These are phyloP conservation scores for Rhodotorula diobovata DNA, from an alignment of 768 basidiomycete species.

Conservation along the genomic window DNA sequence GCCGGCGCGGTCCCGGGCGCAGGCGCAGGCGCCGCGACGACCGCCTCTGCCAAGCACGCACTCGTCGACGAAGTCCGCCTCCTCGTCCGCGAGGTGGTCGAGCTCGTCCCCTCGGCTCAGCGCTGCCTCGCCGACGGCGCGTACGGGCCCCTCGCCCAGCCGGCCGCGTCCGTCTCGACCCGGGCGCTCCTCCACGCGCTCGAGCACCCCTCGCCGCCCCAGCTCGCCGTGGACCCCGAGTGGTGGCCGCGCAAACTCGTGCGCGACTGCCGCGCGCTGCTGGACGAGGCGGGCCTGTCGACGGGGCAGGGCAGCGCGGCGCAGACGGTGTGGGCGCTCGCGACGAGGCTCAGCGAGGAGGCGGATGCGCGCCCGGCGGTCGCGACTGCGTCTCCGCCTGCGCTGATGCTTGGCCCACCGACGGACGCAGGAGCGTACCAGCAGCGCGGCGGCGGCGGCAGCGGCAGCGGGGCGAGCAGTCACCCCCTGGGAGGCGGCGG, in stretches of 20 bases:
- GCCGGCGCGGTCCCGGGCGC: no score
- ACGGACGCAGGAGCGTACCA: not conserved
- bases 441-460: not conserved
- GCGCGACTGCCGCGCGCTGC: constrained; percentile 22
- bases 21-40: not conserved
- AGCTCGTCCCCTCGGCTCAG: constrained; percentile 34
- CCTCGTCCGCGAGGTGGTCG: constrained; percentile 31
- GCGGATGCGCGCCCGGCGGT: not conserved
- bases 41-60: not conserved
- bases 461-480: no score
- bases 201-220: not conserved
- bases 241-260: constrained; percentile 34
- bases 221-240: not conserved
- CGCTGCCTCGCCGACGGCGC: constrained; percentile 21
- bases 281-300: constrained; percentile 34
- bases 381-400: not conserved
- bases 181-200: constrained; percentile 11
- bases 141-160: constrained; percentile 30
- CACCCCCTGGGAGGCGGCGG: no score
- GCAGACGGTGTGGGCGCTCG: constrained; percentile 15
- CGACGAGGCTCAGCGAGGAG: constrained; percentile 3
- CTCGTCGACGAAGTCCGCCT: constrained; percentile 30
- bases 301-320: constrained; percentile 3
- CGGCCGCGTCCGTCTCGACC: not conserved
- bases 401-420: not conserved